These are phyloP conservation scores for Boeremia lycopersici DNA, from an alignment of 2,329 filamentous ascomycete genomes.

Conservation along the genomic window DNA sequence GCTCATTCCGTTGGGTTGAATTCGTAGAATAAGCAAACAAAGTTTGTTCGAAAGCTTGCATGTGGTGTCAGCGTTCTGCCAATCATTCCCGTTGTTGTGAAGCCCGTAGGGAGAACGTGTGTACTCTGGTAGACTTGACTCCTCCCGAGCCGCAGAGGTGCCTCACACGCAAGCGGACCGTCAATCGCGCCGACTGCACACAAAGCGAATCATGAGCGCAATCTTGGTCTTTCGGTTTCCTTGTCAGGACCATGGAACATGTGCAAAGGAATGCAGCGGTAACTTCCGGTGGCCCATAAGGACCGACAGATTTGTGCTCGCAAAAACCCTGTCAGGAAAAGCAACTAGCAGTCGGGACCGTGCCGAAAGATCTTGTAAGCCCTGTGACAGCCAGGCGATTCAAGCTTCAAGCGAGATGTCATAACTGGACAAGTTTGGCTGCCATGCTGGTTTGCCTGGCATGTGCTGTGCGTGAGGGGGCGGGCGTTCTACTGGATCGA, in stretches of 20 bases:
- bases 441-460: slow-evolving; percentile 4
- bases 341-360: neutral
- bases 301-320: neutral
- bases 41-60: slow-evolving; percentile 12
- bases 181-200: neutral
- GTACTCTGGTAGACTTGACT: slow-evolving; percentile 19
- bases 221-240: neutral
- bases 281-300: neutral
- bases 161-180: slow-evolving; percentile 5
- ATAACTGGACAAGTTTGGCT: neutral
- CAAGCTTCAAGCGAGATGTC: neutral
- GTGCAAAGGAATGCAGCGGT: neutral
- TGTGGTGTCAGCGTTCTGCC: slow-evolving; percentile 2
- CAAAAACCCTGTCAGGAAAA: slow-evolving; percentile 3
- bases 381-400: neutral
- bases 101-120: slow-evolving; percentile 1
- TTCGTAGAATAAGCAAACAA: slow-evolving; percentile 4
- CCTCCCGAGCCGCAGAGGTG: neutral
- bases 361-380: slow-evolving; percentile 2
- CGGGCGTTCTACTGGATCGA: slow-evolving; percentile 20
- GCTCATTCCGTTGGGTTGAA: neutral
- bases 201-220: neutral
- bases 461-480: slow-evolving; percentile 12
- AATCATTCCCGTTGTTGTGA: slow-evolving; percentile 11
- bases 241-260: neutral